Evolutionary conservation across 805 yeast species (phyloP).

Genomic region (Starmerella davenportii): DNA sequence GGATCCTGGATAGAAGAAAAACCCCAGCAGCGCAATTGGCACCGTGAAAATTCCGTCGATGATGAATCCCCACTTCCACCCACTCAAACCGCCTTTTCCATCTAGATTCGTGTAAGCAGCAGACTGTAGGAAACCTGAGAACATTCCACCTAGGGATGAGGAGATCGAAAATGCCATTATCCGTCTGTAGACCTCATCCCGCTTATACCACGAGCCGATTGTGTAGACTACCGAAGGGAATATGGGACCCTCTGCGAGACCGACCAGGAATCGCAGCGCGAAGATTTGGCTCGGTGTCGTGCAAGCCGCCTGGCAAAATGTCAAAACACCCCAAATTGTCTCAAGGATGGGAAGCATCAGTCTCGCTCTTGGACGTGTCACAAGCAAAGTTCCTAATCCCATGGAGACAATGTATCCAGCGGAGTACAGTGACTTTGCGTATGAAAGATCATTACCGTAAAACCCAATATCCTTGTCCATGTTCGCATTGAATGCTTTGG

Average conservation of each 20-base stretch:
- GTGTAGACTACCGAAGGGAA: slow-evolving; percentile 28
- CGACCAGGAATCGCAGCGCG: slow-evolving; percentile 29
- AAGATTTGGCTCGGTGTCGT: slow-evolving; percentile 22
- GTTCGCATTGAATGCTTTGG: slow-evolving; percentile 40
- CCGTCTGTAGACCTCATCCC: slow-evolving; percentile 28
- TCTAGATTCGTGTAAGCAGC: slow-evolving; percentile 28
- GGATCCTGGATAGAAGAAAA: slow-evolving; percentile 36
- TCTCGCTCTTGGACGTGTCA: slow-evolving; percentile 23
- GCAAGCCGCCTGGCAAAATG: slow-evolving; percentile 23
- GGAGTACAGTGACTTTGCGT: slow-evolving; percentile 27
- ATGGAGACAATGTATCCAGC: slow-evolving; percentile 34
- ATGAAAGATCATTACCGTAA: slow-evolving; percentile 30
- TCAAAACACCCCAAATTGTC: slow-evolving; percentile 25
- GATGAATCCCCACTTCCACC: slow-evolving; percentile 54
- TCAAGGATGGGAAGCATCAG: slow-evolving; percentile 24
- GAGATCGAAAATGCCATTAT: slow-evolving; percentile 27
- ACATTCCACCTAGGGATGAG: slow-evolving; percentile 27
- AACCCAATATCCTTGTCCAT: slow-evolving; percentile 32
- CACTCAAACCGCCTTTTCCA: slow-evolving; percentile 28
- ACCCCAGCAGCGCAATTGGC: slow-evolving; percentile 26
- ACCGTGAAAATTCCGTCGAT: slow-evolving; percentile 38
- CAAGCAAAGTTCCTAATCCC: slow-evolving; percentile 25
- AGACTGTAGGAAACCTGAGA: slow-evolving; percentile 29
- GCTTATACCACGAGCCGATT: slow-evolving; percentile 31
- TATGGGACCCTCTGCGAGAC: slow-evolving; percentile 29